Percentiles rank a stretch among this genome's conserved stretches.
Conservation (phyloP, 1,139 yeast genomes). For the Hyphopichia buzzinii region DNA sequence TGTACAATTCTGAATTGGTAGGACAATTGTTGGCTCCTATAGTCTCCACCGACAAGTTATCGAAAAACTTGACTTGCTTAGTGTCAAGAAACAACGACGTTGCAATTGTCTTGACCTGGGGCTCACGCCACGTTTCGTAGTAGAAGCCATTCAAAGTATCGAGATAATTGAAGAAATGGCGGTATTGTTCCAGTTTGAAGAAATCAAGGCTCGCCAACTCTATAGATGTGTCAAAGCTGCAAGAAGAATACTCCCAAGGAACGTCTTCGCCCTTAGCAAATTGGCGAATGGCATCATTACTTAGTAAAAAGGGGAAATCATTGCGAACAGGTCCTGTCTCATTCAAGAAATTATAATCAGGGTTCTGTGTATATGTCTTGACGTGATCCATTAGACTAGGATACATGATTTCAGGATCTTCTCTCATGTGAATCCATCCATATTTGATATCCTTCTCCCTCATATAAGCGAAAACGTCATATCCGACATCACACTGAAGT, state of each 20-base stretch:
- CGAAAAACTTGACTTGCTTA: conserved; percentile 13
- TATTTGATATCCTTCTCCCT: conserved; percentile 48
- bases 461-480: conserved; percentile 61
- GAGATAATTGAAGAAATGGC: conserved; percentile 11
- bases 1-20: conserved; percentile 10
- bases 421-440: conserved; percentile 36
- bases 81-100: conserved; percentile 12
- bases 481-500: conserved; percentile 54
- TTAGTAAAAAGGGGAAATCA: conserved; percentile 10
- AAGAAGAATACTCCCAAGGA: conserved; percentile 10
- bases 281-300: conserved; percentile 5
- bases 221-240: conserved; percentile 15
- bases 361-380: conserved; percentile 7
- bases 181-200: conserved; percentile 11
- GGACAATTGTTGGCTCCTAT: conserved; percentile 16
- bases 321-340: conserved; percentile 7
- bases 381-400: conserved; percentile 12
- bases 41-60: conserved; percentile 13
- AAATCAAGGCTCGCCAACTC: conserved; percentile 15
- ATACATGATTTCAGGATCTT: conserved; percentile 12
- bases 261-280: conserved; percentile 3
- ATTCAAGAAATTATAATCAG: conserved; percentile 5
- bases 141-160: conserved; percentile 13
- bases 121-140: conserved; percentile 19
- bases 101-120: conserved; percentile 15